Percentiles rank a stretch among this genome's conserved stretches.
phyloP scores from a whole-genome alignment of 169 alveolate genomes.

The Plasmodium malariae region DNA sequence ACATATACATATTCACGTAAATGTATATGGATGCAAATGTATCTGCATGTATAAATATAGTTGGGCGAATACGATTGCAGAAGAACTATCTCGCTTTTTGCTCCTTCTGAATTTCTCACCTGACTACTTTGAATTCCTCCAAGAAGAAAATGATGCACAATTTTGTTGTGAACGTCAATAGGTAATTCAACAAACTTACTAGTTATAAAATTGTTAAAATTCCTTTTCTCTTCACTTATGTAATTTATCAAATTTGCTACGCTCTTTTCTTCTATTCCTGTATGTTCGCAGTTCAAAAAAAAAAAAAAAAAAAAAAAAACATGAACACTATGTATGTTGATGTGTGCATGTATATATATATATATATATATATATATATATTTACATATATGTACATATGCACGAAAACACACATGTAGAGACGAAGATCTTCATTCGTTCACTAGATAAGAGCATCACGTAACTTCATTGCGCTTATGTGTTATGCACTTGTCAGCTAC shows the following conservation, averaged over 20 bases:
- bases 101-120: constrained; percentile 18
- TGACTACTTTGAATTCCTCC: constrained; percentile 29
- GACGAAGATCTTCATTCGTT: too few species aligned
- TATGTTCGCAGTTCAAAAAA: not conserved
- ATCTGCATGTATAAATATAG: not conserved
- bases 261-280: constrained; percentile 39
- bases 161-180: constrained; percentile 28
- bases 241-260: constrained; percentile 34
- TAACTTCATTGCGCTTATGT: too few species aligned
- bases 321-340: not conserved
- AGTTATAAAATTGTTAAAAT: constrained; percentile 28
- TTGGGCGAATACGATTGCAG: not conserved
- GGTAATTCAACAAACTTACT: constrained; percentile 38
- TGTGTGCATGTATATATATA: constrained; percentile 1
- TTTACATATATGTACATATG: not conserved
- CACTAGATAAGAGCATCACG: too few species aligned
- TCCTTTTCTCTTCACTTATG: constrained; percentile 58
- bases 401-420: not conserved
- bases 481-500: too few species aligned
- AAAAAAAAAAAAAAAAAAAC: not conserved
- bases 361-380: constrained; percentile 13
- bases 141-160: constrained; percentile 45
- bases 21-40: not conserved
- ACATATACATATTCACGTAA: not conserved
- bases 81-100: not conserved